Evolutionary conservation across 208 protist genomes (phyloP).

Genomic region (Leishmania braziliensis): DNA sequence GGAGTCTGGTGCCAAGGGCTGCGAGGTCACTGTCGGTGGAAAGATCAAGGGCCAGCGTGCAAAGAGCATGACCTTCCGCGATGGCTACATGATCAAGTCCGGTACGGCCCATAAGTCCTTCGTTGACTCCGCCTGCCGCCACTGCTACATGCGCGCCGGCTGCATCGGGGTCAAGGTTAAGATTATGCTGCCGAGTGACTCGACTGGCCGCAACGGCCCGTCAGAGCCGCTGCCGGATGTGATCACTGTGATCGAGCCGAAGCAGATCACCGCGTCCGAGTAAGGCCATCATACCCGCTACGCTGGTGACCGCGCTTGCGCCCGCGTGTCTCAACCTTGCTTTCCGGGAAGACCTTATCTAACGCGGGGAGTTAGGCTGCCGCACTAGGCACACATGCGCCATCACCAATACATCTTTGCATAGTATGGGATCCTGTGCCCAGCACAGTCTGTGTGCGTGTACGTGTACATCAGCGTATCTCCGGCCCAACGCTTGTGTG

Average conservation of each 20-base stretch:
- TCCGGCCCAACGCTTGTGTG: background rate
- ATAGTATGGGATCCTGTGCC: background rate
- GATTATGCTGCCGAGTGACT: slow-evolving; percentile 99
- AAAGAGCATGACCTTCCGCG: slow-evolving; percentile 99
- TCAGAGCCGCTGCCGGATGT: slow-evolving; percentile 77
- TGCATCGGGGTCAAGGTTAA: slow-evolving; percentile 98
- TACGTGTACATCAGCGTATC: background rate
- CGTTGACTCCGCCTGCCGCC: slow-evolving; percentile 95
- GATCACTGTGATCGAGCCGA: slow-evolving; percentile 80
- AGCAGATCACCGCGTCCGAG: slow-evolving; percentile 46
- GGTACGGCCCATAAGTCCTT: slow-evolving; percentile 94
- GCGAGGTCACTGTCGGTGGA: slow-evolving; percentile 98
- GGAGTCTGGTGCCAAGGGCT: slow-evolving; percentile 98
- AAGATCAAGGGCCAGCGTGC: slow-evolving; percentile 99
- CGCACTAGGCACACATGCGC: background rate
- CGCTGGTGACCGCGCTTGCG: slow-evolving; percentile 2
- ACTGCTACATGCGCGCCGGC: slow-evolving; percentile 98
- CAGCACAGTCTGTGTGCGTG: background rate
- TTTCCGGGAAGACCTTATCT: background rate
- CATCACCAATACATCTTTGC: background rate
- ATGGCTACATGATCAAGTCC: slow-evolving; percentile 99
- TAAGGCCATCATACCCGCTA: background rate
- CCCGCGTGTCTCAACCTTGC: background rate
- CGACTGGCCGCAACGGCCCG: slow-evolving; percentile 59
- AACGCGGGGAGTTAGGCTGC: background rate